Conservation (phyloP, 2,329 filamentous ascomycete genomes). For the Coniella lustricola region DNA sequence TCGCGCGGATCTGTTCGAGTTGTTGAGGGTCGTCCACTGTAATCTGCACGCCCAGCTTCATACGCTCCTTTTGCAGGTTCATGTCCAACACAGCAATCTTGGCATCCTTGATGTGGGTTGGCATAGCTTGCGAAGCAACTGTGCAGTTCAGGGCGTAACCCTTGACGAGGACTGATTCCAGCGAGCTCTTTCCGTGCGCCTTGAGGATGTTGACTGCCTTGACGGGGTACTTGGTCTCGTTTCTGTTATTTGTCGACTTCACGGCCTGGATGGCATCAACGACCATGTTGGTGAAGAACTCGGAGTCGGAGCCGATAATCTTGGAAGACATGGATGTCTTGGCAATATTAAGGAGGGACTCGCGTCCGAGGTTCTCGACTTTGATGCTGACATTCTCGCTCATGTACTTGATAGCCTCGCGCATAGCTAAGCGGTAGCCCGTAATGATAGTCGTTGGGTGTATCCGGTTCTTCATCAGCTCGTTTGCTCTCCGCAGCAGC, state of each 20-base stretch:
- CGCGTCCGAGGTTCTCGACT: conserved; percentile 83
- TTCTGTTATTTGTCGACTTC: conserved; percentile 84
- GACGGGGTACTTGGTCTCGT: conserved; percentile 92
- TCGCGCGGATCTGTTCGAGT: conserved; percentile 90
- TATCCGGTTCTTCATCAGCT: conserved; percentile 99
- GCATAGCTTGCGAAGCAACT: conserved; percentile 97
- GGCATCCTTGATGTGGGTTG: conserved; percentile 81
- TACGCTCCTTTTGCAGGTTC: conserved; percentile 97
- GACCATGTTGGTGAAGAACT: conserved; percentile 96
- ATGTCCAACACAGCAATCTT: conserved; percentile 97
- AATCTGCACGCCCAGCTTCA: conserved; percentile 98
- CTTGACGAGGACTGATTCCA: conserved; percentile 85
- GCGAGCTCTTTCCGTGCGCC: conserved; percentile 87
- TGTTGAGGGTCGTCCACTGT: conserved; percentile 96
- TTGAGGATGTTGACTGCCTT: conserved; percentile 99
- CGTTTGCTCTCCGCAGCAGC: conserved; percentile 86
- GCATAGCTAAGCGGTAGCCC: conserved; percentile 87
- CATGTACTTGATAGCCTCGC: conserved; percentile 98
- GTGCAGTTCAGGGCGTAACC: conserved; percentile 98
- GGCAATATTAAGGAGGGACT: conserved; percentile 88
- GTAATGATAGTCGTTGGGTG: conserved; percentile 99
- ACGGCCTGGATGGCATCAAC: conserved; percentile 95
- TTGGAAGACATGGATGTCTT: conserved; percentile 99
- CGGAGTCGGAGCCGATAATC: conserved; percentile 90
- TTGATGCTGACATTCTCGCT: conserved; percentile 96